Conservation (phyloP, 148 eudicot species). For the Vaccinium myrtillus region DNA sequence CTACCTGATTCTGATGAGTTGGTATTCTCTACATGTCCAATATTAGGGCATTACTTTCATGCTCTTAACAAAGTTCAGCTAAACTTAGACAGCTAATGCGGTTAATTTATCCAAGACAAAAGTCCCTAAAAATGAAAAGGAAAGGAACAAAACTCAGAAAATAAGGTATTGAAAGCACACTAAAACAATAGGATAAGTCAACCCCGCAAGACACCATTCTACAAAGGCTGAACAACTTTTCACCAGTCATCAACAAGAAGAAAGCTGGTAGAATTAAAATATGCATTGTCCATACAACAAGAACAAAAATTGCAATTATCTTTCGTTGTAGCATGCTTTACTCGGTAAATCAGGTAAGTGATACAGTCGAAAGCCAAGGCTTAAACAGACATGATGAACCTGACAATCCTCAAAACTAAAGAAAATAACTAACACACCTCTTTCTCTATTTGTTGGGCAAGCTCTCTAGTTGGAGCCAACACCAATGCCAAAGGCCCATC, state of each 20-base stretch:
- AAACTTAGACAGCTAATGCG: not conserved
- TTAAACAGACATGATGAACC: not conserved
- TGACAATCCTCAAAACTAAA: not conserved
- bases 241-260: not conserved
- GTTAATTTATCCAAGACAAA: too few species aligned
- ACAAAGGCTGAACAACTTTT: not conserved
- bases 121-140: not conserved
- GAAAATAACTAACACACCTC: constrained; percentile 29
- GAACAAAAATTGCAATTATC: not conserved
- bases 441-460: constrained; percentile 58
- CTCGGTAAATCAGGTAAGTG: not conserved
- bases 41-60: not conserved
- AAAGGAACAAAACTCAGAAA: not conserved
- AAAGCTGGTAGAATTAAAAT: not conserved
- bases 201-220: not conserved
- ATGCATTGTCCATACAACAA: not conserved
- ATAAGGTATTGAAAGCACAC: not conserved
- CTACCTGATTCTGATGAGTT: not conserved
- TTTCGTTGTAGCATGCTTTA: not conserved
- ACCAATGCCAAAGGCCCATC: constrained; percentile 63
- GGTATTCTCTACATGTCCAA: not conserved
- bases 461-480: constrained; percentile 60
- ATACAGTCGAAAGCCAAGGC: not conserved
- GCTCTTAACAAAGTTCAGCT: not conserved
- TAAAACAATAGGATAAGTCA: not conserved